Conservation (phyloP, 148 eudicot species). For the Rhododendron griersonianum region DNA sequence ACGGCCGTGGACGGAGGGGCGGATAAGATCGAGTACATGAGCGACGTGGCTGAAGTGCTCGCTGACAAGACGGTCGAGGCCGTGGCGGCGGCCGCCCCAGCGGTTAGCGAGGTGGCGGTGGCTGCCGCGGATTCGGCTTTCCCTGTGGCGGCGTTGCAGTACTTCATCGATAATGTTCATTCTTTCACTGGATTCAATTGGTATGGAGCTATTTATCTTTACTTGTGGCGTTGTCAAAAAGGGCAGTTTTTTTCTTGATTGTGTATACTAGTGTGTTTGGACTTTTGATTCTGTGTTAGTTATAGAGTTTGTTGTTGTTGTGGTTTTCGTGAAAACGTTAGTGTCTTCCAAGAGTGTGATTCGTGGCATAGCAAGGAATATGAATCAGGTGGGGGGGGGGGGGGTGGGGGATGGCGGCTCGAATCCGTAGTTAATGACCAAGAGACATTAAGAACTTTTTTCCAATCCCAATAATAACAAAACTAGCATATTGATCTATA, state of each 20-base stretch:
- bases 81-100: conserved; percentile 45
- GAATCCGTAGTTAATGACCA: neutral
- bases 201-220: conserved; percentile 31
- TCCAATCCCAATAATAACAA: neutral
- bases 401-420: too few species aligned
- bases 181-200: conserved; percentile 57
- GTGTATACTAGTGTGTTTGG: neutral
- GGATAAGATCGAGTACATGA: conserved; percentile 35
- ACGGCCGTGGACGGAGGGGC: conserved; percentile 37
- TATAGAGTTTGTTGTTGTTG: neutral
- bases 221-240: neutral
- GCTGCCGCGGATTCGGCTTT: conserved; percentile 88
- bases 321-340: neutral
- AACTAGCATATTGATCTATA: neutral
- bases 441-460: neutral
- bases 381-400: too few species aligned
- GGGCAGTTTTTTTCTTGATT: neutral
- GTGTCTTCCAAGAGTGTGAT: neutral
- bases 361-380: too few species aligned
- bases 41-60: conserved; percentile 49
- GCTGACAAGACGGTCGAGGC: conserved; percentile 40
- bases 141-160: conserved; percentile 80
- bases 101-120: conserved; percentile 62
- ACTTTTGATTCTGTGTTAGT: neutral
- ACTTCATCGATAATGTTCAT: conserved; percentile 69